Evolutionary conservation across 176 grass and related monocot species (phyloP).

Genomic region (Rhynchospora breviuscula): DNA sequence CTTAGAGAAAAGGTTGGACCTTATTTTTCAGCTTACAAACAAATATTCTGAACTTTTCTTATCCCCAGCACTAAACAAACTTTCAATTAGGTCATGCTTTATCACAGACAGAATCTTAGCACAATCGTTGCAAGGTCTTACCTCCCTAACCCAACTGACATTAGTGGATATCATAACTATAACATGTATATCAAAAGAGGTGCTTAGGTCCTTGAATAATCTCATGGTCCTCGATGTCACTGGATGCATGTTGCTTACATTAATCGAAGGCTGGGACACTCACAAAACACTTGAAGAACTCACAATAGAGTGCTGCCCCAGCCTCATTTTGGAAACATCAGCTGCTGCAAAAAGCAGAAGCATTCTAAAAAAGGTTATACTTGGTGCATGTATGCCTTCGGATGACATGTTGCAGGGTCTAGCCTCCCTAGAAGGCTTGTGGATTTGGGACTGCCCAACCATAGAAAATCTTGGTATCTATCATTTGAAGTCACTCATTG

Average conservation of each 20-base stretch:
- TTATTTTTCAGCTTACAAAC: neutral
- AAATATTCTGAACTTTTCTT: neutral
- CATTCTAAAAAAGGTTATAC: neutral
- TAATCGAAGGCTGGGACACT: neutral
- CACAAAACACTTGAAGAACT: neutral
- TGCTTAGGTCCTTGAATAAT: neutral
- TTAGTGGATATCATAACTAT: conserved; percentile 8
- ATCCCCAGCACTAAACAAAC: neutral
- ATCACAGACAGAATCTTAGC: neutral
- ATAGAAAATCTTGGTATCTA: neutral
- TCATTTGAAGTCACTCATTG: neutral
- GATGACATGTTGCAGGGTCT: neutral
- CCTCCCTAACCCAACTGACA: neutral
- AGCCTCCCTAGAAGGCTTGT: neutral
- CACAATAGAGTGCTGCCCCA: neutral
- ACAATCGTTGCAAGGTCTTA: neutral
- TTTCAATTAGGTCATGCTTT: neutral
- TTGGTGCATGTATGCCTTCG: neutral
- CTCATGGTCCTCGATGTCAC: neutral
- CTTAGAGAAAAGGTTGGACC: neutral
- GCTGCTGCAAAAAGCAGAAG: neutral
- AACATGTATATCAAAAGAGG: neutral
- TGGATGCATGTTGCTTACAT: conserved; percentile 2
- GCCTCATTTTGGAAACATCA: neutral
- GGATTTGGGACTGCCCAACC: neutral